A percentile compares a stretch with the other conserved stretches of the same genome.
These are phyloP conservation scores for Naganishia onofrii DNA, from an alignment of 768 basidiomycete genomes.

Conservation along the genomic window DNA sequence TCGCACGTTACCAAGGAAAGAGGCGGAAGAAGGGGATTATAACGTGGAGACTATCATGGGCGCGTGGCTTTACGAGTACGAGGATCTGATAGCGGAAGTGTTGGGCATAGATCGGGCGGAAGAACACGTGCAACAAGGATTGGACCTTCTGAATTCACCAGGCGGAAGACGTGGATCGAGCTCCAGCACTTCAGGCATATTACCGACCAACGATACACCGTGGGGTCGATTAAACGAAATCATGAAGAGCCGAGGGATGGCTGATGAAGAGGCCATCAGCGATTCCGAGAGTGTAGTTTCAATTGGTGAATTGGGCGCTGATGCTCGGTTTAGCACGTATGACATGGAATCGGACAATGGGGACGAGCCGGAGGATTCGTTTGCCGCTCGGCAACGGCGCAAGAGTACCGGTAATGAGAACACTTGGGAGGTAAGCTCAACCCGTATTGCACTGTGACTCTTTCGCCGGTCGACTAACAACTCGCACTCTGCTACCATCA, in stretches of 20 bases:
- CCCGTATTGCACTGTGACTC: not conserved
- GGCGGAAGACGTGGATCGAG: slow-evolving; percentile 20
- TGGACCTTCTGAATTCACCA: slow-evolving; percentile 28
- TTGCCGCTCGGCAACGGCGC: slow-evolving; percentile 53
- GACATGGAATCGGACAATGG: slow-evolving; percentile 27
- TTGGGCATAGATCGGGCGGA: slow-evolving; percentile 54
- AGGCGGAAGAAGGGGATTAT: slow-evolving; percentile 68
- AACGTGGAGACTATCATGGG: slow-evolving; percentile 84
- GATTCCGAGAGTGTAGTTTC: slow-evolving; percentile 90
- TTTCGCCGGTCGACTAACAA: slow-evolving; percentile 9
- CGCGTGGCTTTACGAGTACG: slow-evolving; percentile 88
- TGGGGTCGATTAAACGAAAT: slow-evolving; percentile 77
- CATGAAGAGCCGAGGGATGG: slow-evolving; percentile 62
- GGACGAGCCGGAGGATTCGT: slow-evolving; percentile 29
- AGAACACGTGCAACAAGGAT: slow-evolving; percentile 36
- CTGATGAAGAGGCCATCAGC: slow-evolving; percentile 72
- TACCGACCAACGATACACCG: slow-evolving; percentile 55
- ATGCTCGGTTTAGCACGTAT: slow-evolving; percentile 59
- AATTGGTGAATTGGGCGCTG: slow-evolving; percentile 83
- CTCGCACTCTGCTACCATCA: slow-evolving; percentile 47
- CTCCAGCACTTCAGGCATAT: slow-evolving; percentile 27
- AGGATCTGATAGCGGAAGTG: slow-evolving; percentile 70
- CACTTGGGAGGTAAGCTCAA: slow-evolving; percentile 81
- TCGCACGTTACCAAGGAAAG: slow-evolving; percentile 76
- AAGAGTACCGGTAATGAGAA: slow-evolving; percentile 71